Conservation (phyloP, 2,329 filamentous ascomycete genomes). For the Helotiales sp. region DNA sequence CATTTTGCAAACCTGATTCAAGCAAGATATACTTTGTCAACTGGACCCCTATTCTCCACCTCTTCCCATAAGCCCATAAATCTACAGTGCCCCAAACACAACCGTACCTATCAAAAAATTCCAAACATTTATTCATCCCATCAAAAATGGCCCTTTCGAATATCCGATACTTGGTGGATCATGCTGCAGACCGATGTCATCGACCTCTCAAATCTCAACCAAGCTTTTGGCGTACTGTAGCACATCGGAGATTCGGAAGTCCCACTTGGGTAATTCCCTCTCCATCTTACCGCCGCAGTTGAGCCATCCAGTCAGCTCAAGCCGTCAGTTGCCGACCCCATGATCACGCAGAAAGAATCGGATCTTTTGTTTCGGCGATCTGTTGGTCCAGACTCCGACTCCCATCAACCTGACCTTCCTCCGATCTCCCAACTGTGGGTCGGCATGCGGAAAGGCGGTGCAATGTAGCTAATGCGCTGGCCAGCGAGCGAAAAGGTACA, state of each 20-base stretch:
- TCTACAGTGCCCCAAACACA: background rate
- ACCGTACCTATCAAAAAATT: background rate
- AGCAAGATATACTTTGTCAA: background rate
- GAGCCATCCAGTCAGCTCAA: background rate
- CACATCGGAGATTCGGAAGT: background rate
- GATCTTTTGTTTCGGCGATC: background rate
- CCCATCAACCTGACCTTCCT: too few relatives aligned
- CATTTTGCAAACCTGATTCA: background rate
- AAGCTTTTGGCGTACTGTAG: background rate
- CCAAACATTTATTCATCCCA: background rate
- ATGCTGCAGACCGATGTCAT: background rate
- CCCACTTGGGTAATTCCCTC: conserved; percentile 1
- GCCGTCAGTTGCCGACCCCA: background rate
- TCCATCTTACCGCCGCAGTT: background rate
- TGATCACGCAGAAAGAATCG: background rate
- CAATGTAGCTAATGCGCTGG: too few relatives aligned
- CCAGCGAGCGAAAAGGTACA: too few relatives aligned
- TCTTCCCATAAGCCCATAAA: background rate
- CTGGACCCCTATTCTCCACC: background rate
- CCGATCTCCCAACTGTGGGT: background rate
- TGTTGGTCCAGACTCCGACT: background rate
- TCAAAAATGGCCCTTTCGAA: background rate
- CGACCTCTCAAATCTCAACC: background rate
- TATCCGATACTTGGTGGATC: background rate
- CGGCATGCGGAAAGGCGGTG: background rate